Conservation (phyloP, 129 eudicot species). For the Flaveria ramosissima region DNA sequence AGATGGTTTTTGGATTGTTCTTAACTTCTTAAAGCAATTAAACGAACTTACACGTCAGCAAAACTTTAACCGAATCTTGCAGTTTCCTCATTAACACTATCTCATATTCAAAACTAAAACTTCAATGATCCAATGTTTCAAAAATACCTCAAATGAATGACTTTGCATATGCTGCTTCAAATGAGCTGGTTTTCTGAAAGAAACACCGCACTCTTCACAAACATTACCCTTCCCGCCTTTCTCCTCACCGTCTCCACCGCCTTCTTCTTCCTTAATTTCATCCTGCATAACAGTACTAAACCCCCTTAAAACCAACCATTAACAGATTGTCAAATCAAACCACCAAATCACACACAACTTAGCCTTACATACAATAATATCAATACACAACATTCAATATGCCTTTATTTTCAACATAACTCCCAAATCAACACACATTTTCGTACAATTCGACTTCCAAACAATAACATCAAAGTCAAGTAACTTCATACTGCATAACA, state of each 20-base stretch:
- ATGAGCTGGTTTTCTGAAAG: constrained; percentile 78
- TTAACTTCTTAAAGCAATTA: no score
- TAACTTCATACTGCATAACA: no score
- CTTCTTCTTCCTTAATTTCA: constrained; percentile 42
- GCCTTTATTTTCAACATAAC: not conserved
- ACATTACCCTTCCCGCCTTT: constrained; percentile 34
- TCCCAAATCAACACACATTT: not conserved
- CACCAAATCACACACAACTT: constrained; percentile 15
- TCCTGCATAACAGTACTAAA: constrained; percentile 42
- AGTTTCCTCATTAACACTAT: not conserved
- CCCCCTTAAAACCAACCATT: not conserved
- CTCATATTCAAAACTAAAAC: not conserved
- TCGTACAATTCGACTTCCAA: not conserved
- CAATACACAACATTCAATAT: not conserved
- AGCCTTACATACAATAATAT: not conserved
- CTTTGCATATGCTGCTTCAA: constrained; percentile 90
- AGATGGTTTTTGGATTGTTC: no score
- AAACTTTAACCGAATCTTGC: no score
- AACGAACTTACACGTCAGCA: no score
- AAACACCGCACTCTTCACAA: constrained; percentile 75
- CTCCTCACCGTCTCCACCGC: constrained; percentile 20
- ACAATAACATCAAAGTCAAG: no score
- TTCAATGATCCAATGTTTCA: not conserved
- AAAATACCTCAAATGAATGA: constrained; percentile 78
- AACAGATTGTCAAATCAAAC: not conserved